Base-by-base conservation (phyloP, 768 basidiomycete species). In the Tricholoma saponaceum region DNA sequence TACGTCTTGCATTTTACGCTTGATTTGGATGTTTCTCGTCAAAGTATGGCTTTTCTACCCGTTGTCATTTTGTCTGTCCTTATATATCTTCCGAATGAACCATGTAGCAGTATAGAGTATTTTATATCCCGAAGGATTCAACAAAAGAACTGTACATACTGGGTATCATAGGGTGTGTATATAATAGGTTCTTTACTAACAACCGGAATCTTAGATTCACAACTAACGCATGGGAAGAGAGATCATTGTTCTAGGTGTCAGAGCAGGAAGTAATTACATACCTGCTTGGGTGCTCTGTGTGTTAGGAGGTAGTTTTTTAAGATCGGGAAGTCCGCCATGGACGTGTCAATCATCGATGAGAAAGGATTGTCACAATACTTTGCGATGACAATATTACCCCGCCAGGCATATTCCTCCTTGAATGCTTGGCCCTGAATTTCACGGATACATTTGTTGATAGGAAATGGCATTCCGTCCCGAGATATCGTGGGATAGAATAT, bases 311-410 rank as follows among this genome's bases (percentile, higher is more conserved):
- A 90, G 68, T 92, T 92, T 68, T 89, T 86, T 59, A 92, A 70
- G 60, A 92, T 82, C 2, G 90, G 87, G 61, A 90, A 92, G 66
- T 92, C 90, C 35, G 90, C 85, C 81, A 90, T 91, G n/a, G 87
- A 84, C 22, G 83, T 84, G 66, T 90, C 79, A 20, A 84, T 82
- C 82, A 92, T 82, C 5, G 76, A 78, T 5, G 75, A 71, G 65
- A 82, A 83, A 0, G 82, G 81, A 51, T 76, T 74, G 51, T 80
- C 80, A 28, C 72, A 73, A 63, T 81, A 92, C 70, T 92, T 92
- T 39, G 86, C 89, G 44, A 90, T 74, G 61, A 92, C 75, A 54
- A 92, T 80, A 70, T 91, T 90, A 22, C 90, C 90, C 51, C 88
- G 81, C 90, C 90, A 92, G 41, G 89, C 87, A 55, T 65, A 64